A percentile compares a stretch with the other conserved stretches of the same genome.
Evolutionary conservation across 306 rosid species (phyloP).

Genomic region (Cucurbita ficifolia): DNA sequence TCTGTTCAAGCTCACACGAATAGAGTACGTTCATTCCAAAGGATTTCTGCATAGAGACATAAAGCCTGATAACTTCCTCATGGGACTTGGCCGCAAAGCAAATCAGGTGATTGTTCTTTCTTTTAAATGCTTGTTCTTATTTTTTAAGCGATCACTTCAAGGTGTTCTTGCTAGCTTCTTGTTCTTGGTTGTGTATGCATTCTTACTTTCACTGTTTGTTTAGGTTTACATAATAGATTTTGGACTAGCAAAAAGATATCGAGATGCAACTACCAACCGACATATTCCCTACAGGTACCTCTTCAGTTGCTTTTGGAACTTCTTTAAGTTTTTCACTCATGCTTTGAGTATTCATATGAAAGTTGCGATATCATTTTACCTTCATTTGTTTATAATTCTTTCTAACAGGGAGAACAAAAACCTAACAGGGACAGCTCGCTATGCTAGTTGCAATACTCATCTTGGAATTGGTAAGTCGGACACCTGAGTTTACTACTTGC

Average conservation of each 20-base stretch:
- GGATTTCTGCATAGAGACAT: conserved; percentile 88
- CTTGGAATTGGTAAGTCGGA: conserved; percentile 80
- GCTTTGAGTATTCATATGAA: not conserved
- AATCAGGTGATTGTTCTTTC: conserved; percentile 49
- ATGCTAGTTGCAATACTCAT: conserved; percentile 98
- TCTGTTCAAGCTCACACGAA: conserved; percentile 50
- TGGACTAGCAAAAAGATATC: conserved; percentile 86
- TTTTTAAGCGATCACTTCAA: not conserved
- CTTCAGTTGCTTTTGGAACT: not conserved
- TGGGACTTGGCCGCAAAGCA: conserved; percentile 99
- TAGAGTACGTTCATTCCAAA: conserved; percentile 88
- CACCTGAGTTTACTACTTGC: conserved; percentile 3
- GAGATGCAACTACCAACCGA: conserved; percentile 71
- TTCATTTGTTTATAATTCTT: conserved; percentile 7
- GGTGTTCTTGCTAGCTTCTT: not conserved
- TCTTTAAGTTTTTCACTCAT: not conserved
- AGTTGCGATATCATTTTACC: not conserved
- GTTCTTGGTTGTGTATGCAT: not conserved
- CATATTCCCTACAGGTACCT: conserved; percentile 77
- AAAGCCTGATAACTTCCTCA: conserved; percentile 94
- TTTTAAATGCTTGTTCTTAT: not conserved
- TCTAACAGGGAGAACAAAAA: conserved; percentile 65
- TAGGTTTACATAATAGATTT: conserved; percentile 91
- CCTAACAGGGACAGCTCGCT: conserved; percentile 89
- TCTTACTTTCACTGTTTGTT: not conserved